A percentile compares a stretch with the other conserved stretches of the same genome.
Evolutionary conservation across 1,284 basidiomycete species (phyloP).

Genomic region (Naganishia liquefaciens): DNA sequence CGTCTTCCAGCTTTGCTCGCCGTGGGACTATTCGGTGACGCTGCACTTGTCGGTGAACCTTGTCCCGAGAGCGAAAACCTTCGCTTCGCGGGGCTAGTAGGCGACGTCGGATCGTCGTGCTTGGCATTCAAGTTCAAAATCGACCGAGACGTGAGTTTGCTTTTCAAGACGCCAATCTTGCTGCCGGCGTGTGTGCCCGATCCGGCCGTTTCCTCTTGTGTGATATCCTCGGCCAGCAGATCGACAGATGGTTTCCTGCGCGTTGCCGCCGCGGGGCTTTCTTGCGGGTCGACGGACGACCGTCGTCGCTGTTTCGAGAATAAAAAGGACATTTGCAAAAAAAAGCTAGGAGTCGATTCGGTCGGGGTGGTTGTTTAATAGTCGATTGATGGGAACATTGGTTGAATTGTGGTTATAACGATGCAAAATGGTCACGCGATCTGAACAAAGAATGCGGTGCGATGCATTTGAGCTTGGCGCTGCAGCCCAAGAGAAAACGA

Average conservation of each 20-base stretch:
- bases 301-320: constrained; percentile 19
- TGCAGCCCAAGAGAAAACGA: too few species aligned
- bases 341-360: not conserved
- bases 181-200: not conserved
- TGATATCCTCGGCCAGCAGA: constrained; percentile 1
- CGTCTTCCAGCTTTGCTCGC: constrained; percentile 1
- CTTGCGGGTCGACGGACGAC: constrained; percentile 17
- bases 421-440: too few species aligned
- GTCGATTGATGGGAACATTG: too few species aligned
- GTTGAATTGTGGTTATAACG: too few species aligned
- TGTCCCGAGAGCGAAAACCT: constrained; percentile 10
- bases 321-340: constrained; percentile 16
- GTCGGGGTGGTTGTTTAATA: not conserved
- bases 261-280: not conserved
- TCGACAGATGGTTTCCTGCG: constrained; percentile 19
- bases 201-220: not conserved
- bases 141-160: constrained; percentile 17
- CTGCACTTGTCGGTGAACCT: not conserved
- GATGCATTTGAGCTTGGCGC: too few species aligned
- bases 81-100: constrained; percentile 6
- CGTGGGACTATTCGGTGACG: constrained; percentile 11
- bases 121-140: constrained; percentile 13
- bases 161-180: constrained; percentile 7
- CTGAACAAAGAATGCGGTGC: too few species aligned
- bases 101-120: constrained; percentile 7